Conservation (phyloP, 495 filamentous ascomycete genomes). For the Xylaria longipes region DNA sequence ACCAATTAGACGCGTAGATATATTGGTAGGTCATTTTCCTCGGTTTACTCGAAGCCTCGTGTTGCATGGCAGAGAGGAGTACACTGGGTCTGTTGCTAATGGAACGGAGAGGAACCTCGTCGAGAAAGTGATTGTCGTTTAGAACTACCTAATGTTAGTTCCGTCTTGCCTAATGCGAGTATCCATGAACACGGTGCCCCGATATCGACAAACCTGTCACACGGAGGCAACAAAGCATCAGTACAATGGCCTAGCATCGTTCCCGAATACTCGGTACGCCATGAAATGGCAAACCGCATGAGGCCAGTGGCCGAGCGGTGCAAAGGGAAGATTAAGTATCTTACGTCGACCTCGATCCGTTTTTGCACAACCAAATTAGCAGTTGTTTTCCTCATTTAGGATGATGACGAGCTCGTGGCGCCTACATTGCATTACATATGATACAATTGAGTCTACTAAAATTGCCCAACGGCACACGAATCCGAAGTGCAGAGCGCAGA, state of each 20-base stretch:
- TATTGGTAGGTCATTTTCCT: neutral
- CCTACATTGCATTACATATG: neutral
- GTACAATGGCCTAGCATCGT: slow-evolving; percentile 4
- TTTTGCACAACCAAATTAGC: neutral
- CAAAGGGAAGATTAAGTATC: neutral
- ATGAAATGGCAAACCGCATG: slow-evolving; percentile 7
- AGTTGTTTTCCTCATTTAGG: neutral
- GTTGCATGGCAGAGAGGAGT: neutral
- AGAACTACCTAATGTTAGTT: neutral
- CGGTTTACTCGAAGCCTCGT: neutral
- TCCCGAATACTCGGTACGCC: slow-evolving; percentile 19
- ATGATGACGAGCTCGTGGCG: neutral
- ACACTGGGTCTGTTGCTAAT: neutral
- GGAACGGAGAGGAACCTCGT: neutral
- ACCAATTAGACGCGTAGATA: neutral
- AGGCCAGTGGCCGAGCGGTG: neutral
- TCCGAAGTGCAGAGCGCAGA: neutral
- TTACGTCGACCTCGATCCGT: slow-evolving; percentile 7
- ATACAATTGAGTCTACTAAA: neutral
- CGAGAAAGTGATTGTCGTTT: neutral
- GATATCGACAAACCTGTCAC: slow-evolving; percentile 2
- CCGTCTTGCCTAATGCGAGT: slow-evolving; percentile 3
- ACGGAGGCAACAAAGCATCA: neutral
- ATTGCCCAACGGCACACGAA: neutral
- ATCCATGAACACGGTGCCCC: neutral